Conservation (phyloP, 208 protist species). For the Crithidia expoeki region DNA sequence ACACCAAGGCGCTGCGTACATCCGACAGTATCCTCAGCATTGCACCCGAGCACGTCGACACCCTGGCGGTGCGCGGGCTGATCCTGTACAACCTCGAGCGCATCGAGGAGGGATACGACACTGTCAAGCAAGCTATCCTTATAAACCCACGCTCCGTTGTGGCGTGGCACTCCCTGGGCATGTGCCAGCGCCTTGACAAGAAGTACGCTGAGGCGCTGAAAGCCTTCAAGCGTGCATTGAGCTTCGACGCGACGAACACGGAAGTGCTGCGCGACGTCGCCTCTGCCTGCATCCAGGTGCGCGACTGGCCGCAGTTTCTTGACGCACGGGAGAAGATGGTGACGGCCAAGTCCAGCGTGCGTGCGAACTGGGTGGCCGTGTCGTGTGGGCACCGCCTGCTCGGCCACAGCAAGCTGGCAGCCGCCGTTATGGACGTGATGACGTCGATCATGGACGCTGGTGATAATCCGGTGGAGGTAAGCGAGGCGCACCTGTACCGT, state of each 20-base stretch:
- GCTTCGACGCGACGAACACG: constrained; percentile 75
- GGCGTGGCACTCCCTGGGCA: constrained; percentile 95
- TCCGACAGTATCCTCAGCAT: constrained; percentile 74
- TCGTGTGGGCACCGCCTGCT: constrained; percentile 83
- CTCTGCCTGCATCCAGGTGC: constrained; percentile 89
- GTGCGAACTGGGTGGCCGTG: constrained; percentile 89
- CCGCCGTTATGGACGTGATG: constrained; percentile 82
- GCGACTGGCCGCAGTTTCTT: constrained; percentile 92
- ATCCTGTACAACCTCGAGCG: constrained; percentile 73
- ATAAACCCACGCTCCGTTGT: constrained; percentile 72
- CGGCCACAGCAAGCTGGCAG: constrained; percentile 69
- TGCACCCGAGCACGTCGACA: constrained; percentile 78
- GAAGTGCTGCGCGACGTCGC: constrained; percentile 92
- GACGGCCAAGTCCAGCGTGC: constrained; percentile 78
- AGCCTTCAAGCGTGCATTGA: constrained; percentile 89
- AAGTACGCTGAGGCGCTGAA: constrained; percentile 93
- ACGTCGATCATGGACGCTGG: constrained; percentile 75
- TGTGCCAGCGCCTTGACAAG: constrained; percentile 90
- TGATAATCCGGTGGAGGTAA: constrained; percentile 73
- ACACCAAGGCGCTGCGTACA: constrained; percentile 77
- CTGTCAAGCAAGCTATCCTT: constrained; percentile 62
- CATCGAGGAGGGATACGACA: constrained; percentile 72
- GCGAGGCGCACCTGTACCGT: constrained; percentile 74
- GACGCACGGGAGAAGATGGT: constrained; percentile 90
- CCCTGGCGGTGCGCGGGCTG: constrained; percentile 81